A percentile compares a stretch with the other conserved stretches of the same genome.
These are phyloP conservation scores for Geranomyces variabilis DNA, from an alignment of 192 early-diverging fungal species.

Conservation along the genomic window DNA sequence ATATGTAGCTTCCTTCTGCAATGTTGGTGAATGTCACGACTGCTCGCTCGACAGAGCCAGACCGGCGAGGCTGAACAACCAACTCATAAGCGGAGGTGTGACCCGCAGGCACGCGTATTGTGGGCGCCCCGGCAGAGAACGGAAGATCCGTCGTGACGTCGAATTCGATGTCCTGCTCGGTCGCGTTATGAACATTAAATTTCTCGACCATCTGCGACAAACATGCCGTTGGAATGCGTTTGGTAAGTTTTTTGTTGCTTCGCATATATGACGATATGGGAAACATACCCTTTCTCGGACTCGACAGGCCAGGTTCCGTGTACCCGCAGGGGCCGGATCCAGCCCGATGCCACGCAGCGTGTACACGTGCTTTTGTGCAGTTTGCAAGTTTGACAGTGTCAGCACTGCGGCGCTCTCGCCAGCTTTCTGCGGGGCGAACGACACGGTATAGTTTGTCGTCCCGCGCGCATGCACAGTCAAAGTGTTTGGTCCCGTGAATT, in stretches of 20 bases:
- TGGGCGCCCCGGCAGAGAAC: conserved; percentile 11
- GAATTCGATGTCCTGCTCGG: conserved; percentile 42
- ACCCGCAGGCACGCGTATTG: conserved; percentile 35
- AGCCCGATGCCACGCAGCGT: conserved; percentile 42
- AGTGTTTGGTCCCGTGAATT: conserved; percentile 40
- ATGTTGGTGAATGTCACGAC: conserved; percentile 51
- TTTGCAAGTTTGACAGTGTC: conserved; percentile 49
- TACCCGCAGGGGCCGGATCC: conserved; percentile 52
- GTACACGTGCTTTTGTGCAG: conserved; percentile 55
- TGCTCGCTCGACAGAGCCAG: conserved; percentile 28
- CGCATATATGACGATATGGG: no score
- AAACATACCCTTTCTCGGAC: conserved; percentile 36
- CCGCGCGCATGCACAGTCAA: conserved; percentile 40
- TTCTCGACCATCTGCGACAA: conserved; percentile 7
- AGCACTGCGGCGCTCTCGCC: conserved; percentile 37
- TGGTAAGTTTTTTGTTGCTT: no score
- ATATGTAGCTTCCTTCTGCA: conserved; percentile 46
- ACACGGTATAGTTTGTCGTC: conserved; percentile 40
- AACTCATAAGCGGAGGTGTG: conserved; percentile 33
- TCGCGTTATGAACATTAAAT: conserved; percentile 44
- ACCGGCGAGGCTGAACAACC: conserved; percentile 27
- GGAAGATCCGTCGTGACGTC: conserved; percentile 55
- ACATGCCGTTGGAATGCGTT: background rate
- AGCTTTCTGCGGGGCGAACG: conserved; percentile 42
- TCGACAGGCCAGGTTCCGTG: conserved; percentile 43